Conservation (phyloP, 2,329 filamentous ascomycete genomes). For the Colletotrichum navitas region DNA sequence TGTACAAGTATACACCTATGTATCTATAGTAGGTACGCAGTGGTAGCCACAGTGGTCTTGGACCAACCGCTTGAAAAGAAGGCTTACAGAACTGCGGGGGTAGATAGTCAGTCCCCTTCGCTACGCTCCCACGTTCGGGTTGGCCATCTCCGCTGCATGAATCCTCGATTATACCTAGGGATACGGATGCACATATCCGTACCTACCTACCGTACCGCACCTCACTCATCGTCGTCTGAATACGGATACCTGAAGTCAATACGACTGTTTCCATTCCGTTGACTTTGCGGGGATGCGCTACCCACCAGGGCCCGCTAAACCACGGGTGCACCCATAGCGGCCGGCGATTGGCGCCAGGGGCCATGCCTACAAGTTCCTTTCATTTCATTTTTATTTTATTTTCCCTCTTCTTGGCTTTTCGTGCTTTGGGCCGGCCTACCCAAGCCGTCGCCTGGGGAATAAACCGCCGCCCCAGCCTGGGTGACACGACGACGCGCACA, state of each 20-base stretch:
- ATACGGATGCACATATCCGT: not conserved
- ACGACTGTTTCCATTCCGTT: not conserved
- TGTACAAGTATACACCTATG: too few species aligned
- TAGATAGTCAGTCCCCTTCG: not conserved
- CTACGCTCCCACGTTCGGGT: not conserved
- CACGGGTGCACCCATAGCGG: constrained; percentile 40
- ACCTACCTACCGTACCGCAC: too few species aligned
- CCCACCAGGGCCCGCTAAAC: constrained; percentile 28
- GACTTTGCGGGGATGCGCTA: constrained; percentile 19
- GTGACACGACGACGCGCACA: not conserved
- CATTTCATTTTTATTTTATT: not conserved
- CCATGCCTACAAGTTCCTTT: constrained; percentile 15
- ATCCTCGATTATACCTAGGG: too few species aligned
- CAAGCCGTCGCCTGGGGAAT: too few species aligned
- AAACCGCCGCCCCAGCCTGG: not conserved
- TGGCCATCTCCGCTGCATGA: not conserved
- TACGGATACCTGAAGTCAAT: too few species aligned
- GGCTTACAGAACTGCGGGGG: too few species aligned
- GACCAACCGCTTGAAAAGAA: not conserved
- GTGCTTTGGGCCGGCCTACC: too few species aligned
- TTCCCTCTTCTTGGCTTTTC: too few species aligned
- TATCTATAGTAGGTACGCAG: too few species aligned
- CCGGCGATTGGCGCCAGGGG: constrained; percentile 34
- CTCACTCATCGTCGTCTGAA: too few species aligned
- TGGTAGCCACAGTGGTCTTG: not conserved